Conservation (phyloP, 306 rosid species). For the Corylus americana region DNA sequence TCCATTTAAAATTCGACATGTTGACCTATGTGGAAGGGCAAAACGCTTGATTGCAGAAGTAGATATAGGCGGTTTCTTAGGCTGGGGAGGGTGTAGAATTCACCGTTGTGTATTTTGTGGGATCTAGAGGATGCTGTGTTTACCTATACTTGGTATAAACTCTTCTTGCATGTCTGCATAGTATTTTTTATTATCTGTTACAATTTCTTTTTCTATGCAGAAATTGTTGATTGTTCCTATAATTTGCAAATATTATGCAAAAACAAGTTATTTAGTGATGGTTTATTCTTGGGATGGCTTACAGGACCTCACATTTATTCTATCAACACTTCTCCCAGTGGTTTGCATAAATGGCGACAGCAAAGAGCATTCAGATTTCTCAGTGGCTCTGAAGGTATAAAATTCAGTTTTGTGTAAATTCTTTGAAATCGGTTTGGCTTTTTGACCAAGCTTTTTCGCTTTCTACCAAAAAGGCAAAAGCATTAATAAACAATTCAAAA, state of each 20-base stretch:
- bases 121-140: neutral
- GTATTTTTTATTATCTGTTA: neutral
- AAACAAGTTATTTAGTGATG: conserved; percentile 12
- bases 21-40: neutral
- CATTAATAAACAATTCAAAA: too few species aligned
- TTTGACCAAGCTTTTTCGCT: too few species aligned
- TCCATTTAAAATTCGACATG: neutral
- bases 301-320: conserved; percentile 77
- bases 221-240: neutral
- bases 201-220: neutral
- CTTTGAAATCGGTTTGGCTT: neutral
- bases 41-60: neutral
- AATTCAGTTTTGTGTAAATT: conserved; percentile 22
- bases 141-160: neutral
- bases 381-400: conserved; percentile 80
- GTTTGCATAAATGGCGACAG: conserved; percentile 68
- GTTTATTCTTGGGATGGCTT: conserved; percentile 22
- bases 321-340: conserved; percentile 79
- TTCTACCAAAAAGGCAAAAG: too few species aligned
- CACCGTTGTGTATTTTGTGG: neutral
- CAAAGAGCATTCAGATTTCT: conserved; percentile 77
- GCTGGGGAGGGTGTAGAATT: neutral
- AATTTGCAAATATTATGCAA: neutral
- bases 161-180: neutral
- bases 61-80: neutral